A percentile compares a stretch with the other conserved stretches of the same genome.
Conservation (phyloP, 2,329 filamentous ascomycete genomes). For the Fusarium albidum region DNA sequence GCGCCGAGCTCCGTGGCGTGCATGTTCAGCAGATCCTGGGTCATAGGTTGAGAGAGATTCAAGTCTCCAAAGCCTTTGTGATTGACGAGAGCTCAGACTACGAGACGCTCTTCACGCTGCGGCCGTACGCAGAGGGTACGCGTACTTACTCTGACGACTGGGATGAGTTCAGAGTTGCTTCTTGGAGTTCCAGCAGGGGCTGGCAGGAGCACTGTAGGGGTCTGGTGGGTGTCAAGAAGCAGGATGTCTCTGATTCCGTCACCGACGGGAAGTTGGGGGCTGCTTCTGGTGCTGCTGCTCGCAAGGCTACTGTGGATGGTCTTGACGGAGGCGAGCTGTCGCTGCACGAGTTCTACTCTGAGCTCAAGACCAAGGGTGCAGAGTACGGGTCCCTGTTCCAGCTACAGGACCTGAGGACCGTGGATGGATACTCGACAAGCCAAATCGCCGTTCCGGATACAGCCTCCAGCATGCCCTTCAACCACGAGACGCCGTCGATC, state of each 20-base stretch:
- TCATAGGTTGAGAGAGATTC: constrained; percentile 35
- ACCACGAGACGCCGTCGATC: constrained; percentile 52
- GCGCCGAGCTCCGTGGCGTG: constrained; percentile 36
- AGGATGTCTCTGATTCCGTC: constrained; percentile 32
- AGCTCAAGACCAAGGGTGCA: constrained; percentile 37
- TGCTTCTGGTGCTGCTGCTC: constrained; percentile 15
- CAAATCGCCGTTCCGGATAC: constrained; percentile 54
- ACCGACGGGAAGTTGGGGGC: background rate
- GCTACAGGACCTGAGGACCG: constrained; percentile 23
- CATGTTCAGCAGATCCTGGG: constrained; percentile 20
- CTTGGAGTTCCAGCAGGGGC: constrained; percentile 58
- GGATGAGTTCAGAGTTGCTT: constrained; percentile 66
- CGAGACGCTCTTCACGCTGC: constrained; percentile 38
- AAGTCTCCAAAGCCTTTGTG: constrained; percentile 39
- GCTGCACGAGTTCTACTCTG: constrained; percentile 35
- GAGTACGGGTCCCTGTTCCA: constrained; percentile 40
- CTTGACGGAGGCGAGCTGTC: constrained; percentile 11
- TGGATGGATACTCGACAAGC: constrained; percentile 24
- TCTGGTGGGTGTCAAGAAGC: constrained; percentile 52
- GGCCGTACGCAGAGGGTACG: constrained; percentile 41
- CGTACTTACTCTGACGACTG: constrained; percentile 52
- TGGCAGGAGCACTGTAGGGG: constrained; percentile 68
- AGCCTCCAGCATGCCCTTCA: constrained; percentile 52
- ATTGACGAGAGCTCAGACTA: constrained; percentile 38
- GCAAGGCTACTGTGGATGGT: constrained; percentile 6